Conservation (phyloP, 768 basidiomycete species). For the Botryobasidium botryosum region DNA sequence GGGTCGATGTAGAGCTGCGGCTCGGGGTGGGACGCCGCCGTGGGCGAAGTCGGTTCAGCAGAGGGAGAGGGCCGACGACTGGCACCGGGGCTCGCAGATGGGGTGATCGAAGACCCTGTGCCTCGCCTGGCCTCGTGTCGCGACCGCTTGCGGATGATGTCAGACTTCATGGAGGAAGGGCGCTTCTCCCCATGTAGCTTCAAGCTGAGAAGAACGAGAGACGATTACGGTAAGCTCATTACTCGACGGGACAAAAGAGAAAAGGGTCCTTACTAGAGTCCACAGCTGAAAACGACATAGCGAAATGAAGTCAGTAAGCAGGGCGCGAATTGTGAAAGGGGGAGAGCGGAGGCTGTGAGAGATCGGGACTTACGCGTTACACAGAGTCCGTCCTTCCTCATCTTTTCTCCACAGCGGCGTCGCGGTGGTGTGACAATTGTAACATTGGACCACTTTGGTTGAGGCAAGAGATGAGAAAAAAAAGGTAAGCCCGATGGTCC, state of each 20-base stretch:
- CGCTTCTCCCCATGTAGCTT: slow-evolving; percentile 74
- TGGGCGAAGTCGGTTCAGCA: slow-evolving; percentile 7
- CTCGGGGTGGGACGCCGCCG: slow-evolving; percentile 2
- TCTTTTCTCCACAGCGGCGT: slow-evolving; percentile 85
- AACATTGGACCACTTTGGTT: slow-evolving; percentile 49
- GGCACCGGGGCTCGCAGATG: slow-evolving; percentile 57
- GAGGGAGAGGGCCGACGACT: slow-evolving; percentile 57
- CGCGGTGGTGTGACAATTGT: slow-evolving; percentile 78
- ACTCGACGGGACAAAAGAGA: background rate
- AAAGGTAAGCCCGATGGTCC: slow-evolving; percentile 1
- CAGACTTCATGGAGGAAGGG: slow-evolving; percentile 83
- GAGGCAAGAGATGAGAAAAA: background rate
- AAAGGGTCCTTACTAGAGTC: slow-evolving; percentile 40
- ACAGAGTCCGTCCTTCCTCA: slow-evolving; percentile 80
- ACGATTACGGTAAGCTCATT: slow-evolving; percentile 1
- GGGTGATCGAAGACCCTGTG: slow-evolving; percentile 34
- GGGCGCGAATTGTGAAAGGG: slow-evolving; percentile 9
- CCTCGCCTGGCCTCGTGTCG: slow-evolving; percentile 39
- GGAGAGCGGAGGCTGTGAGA: slow-evolving; percentile 4
- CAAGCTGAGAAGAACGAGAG: slow-evolving; percentile 28
- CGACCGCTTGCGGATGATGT: slow-evolving; percentile 75
- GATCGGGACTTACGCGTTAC: slow-evolving; percentile 54
- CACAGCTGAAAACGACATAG: slow-evolving; percentile 34
- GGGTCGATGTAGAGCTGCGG: too few relatives aligned
- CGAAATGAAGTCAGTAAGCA: slow-evolving; percentile 3